A percentile compares a stretch with the other conserved stretches of the same genome.
These are phyloP conservation scores for Nannochloris sp. DNA, from an alignment of 139 green algal genomes.

Conservation along the genomic window DNA sequence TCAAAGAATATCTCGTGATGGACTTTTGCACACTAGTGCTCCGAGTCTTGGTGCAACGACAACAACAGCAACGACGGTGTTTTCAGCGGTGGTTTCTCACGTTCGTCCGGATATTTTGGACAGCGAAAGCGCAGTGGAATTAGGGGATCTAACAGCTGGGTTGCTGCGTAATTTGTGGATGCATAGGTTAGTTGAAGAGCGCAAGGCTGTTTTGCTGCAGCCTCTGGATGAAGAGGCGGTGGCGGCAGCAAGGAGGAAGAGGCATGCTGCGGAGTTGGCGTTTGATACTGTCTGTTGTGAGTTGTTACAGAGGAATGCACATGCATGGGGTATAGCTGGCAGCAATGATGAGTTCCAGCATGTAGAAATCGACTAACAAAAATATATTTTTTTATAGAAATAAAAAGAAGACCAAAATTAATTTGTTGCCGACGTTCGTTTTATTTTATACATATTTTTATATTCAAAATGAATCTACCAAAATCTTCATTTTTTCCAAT, in stretches of 20 bases:
- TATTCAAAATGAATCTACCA: no score
- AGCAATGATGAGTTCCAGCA: no score
- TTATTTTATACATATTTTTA: no score
- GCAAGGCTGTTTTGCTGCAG: background rate
- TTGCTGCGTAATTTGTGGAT: conserved; percentile 13
- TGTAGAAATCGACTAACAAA: background rate
- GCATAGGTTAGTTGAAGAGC: conserved; percentile 15
- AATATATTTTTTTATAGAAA: background rate
- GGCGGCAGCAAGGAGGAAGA: background rate
- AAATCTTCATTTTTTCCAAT: background rate
- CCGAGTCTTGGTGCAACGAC: no score
- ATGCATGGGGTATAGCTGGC: no score
- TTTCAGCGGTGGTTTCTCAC: background rate
- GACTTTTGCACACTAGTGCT: no score
- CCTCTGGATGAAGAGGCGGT: background rate
- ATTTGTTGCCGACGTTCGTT: no score
- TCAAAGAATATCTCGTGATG: no score
- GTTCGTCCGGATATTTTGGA: background rate
- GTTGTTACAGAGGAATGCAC: background rate
- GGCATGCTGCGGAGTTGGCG: background rate
- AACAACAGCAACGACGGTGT: background rate
- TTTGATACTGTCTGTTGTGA: background rate
- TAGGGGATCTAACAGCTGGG: background rate
- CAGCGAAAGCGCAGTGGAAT: background rate
- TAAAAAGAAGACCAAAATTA: background rate